Evolutionary conservation across 2,329 filamentous ascomycete species (phyloP).

Genomic region (Xylariomycetidae sp.): DNA sequence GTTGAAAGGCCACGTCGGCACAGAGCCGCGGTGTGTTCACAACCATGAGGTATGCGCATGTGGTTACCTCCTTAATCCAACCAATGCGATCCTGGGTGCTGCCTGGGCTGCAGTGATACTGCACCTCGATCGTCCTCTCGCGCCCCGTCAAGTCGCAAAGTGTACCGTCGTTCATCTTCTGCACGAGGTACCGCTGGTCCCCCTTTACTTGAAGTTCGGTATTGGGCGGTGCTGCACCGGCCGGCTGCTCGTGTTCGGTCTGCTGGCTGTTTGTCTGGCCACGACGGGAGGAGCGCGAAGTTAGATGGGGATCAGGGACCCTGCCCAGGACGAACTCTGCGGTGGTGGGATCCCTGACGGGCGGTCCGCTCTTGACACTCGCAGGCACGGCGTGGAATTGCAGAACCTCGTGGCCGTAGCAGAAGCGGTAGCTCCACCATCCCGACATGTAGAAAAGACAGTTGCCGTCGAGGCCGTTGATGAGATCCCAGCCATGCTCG

Average conservation of each 20-base stretch:
- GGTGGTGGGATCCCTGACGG: constrained; percentile 68
- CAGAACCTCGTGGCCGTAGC: constrained; percentile 79
- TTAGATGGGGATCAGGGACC: constrained; percentile 31
- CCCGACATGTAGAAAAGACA: constrained; percentile 80
- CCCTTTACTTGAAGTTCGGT: constrained; percentile 75
- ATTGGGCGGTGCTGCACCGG: constrained; percentile 30
- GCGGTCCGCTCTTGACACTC: constrained; percentile 61
- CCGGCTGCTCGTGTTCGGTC: constrained; percentile 8
- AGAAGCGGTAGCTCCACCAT: constrained; percentile 97
- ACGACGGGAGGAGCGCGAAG: constrained; percentile 19
- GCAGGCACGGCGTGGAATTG: constrained; percentile 83
- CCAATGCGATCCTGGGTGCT: constrained; percentile 69
- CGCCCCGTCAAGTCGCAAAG: constrained; percentile 80
- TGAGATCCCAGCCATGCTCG: constrained; percentile 70
- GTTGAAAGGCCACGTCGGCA: constrained; percentile 78
- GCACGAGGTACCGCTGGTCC: constrained; percentile 79
- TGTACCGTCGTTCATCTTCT: constrained; percentile 73
- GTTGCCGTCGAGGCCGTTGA: constrained; percentile 68
- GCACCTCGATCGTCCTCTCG: constrained; percentile 77
- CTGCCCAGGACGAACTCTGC: constrained; percentile 72
- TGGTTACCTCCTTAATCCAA: constrained; percentile 89
- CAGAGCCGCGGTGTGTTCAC: constrained; percentile 85
- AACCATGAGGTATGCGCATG: constrained; percentile 89
- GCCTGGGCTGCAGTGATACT: constrained; percentile 72
- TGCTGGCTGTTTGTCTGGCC: constrained; percentile 11